Evolutionary conservation across 805 yeast species (phyloP).

Genomic region (Metschnikowia gruessii): DNA sequence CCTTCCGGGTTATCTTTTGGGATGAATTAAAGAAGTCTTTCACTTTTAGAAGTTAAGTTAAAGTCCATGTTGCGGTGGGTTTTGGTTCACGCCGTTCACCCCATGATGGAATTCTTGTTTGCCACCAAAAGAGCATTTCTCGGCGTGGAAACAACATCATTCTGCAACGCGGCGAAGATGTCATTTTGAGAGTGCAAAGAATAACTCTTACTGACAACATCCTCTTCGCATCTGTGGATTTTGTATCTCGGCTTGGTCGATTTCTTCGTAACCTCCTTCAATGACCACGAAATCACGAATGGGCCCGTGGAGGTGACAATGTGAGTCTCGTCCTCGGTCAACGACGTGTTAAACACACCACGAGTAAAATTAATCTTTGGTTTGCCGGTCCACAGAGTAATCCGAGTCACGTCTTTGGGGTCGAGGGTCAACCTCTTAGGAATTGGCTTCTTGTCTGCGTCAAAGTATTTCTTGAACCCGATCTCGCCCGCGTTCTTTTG

Average conservation of each 20-base stretch:
- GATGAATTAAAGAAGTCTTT: conserved; percentile 59
- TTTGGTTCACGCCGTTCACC: not conserved
- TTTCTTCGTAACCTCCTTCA: conserved; percentile 55
- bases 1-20: conserved; percentile 55
- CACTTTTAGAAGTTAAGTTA: conserved; percentile 33
- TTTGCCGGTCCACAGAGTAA: conserved; percentile 3
- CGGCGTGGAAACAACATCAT: conserved; percentile 72
- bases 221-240: conserved; percentile 58
- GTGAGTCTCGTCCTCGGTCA: conserved; percentile 60
- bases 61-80: no score
- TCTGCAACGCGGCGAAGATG: conserved; percentile 68
- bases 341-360: conserved; percentile 75
- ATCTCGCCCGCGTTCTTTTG: conserved; percentile 50
- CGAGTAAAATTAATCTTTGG: conserved; percentile 53
- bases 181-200: conserved; percentile 67
- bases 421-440: conserved; percentile 65
- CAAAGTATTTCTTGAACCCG: conserved; percentile 67
- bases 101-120: conserved; percentile 9
- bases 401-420: conserved; percentile 63
- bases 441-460: conserved; percentile 60
- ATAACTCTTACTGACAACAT: conserved; percentile 76
- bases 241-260: conserved; percentile 47
- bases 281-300: conserved; percentile 76
- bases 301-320: conserved; percentile 81
- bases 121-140: conserved; percentile 55